A percentile compares a stretch with the other conserved stretches of the same genome.
Conservation (phyloP, 2,329 filamentous ascomycete species). For the Alternaria infectoria region DNA sequence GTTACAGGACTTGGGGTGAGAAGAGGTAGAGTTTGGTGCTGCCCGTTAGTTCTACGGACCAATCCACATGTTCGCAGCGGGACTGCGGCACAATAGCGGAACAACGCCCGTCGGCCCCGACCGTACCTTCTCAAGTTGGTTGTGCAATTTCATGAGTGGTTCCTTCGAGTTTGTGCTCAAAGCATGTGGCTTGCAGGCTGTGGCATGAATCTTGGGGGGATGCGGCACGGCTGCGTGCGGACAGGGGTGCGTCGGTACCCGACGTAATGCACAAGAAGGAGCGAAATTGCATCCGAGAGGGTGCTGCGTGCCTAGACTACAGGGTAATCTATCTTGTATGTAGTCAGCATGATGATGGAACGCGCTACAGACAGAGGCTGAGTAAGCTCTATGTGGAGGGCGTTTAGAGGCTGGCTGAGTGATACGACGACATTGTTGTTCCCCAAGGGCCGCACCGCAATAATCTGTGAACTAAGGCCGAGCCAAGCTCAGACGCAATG, state of each 20-base stretch:
- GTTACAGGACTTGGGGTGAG: not conserved
- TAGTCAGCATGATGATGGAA: not conserved
- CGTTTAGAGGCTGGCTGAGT: not conserved
- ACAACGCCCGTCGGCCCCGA: not conserved
- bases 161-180: not conserved
- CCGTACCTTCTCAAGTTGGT: not conserved
- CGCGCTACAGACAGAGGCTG: not conserved
- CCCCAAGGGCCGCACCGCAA: not conserved
- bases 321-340: not conserved
- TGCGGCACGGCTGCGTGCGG: not conserved
- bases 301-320: not conserved
- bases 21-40: not conserved
- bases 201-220: not conserved
- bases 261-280: not conserved
- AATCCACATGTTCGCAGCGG: conserved; percentile 2
- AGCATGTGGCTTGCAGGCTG: not conserved
- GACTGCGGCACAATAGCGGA: not conserved
- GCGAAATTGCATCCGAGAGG: not conserved
- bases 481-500: not conserved
- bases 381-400: not conserved
- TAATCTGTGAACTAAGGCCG: not conserved
- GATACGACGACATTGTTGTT: not conserved
- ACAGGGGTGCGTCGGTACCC: not conserved
- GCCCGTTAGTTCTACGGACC: not conserved
- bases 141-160: not conserved